Percentiles rank a stretch among this genome's conserved stretches.
These are phyloP conservation scores for Ustanciosporium gigantosporum DNA, from an alignment of 1,284 basidiomycete species.

Conservation along the genomic window DNA sequence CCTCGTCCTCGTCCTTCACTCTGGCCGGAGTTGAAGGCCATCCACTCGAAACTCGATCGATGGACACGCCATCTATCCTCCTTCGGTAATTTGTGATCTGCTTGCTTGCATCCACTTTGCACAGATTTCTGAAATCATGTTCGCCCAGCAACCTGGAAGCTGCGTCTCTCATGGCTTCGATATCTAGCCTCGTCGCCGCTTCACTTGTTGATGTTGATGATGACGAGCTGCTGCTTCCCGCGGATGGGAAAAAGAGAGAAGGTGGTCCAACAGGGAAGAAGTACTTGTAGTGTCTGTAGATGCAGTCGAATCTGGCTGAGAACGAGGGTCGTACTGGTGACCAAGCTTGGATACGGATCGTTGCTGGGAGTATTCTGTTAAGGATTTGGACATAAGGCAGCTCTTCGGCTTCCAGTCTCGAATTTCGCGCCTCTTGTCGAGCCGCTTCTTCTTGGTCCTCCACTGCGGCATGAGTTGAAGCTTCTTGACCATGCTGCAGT, in stretches of 20 bases:
- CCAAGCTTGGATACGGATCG: constrained; percentile 93
- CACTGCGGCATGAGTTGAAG: not conserved
- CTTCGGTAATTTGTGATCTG: constrained; percentile 81
- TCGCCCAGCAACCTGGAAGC: constrained; percentile 77
- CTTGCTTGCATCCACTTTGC: constrained; percentile 90
- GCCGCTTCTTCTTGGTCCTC: constrained; percentile 7
- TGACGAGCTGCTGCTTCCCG: not conserved
- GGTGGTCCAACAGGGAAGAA: constrained; percentile 67
- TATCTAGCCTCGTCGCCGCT: constrained; percentile 31
- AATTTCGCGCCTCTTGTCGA: constrained; percentile 35
- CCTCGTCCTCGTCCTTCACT: not conserved
- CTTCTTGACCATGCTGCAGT: not conserved
- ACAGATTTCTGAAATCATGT: constrained; percentile 95
- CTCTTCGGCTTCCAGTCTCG: constrained; percentile 63
- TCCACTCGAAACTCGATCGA: constrained; percentile 61
- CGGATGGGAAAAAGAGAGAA: constrained; percentile 8
- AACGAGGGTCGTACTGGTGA: constrained; percentile 81
- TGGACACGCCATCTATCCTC: constrained; percentile 70
- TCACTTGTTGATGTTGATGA: not conserved
- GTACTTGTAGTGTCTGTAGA: constrained; percentile 93
- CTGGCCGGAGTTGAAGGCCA: constrained; percentile 18
- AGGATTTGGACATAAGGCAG: constrained; percentile 78
- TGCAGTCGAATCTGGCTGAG: constrained; percentile 86
- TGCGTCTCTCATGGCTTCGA: constrained; percentile 74
- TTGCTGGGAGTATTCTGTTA: constrained; percentile 85